These are phyloP conservation scores for Gossypium herbaceum DNA, from an alignment of 345 rosid species.

Conservation along the genomic window DNA sequence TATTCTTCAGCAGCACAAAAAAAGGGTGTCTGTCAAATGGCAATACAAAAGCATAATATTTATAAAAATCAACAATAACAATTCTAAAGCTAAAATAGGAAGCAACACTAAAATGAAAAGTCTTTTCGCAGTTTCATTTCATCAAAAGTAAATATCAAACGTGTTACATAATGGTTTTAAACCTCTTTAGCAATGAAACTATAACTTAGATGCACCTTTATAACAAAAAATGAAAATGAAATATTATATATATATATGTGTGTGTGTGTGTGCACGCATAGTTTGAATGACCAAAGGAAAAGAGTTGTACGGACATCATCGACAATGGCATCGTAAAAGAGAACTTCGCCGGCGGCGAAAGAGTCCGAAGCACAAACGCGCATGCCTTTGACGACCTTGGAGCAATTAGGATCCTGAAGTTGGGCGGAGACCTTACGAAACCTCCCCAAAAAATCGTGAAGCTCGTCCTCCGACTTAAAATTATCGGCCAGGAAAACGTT, in stretches of 20 bases:
- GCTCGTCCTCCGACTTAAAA: slow-evolving; percentile 18
- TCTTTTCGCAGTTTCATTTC: background rate
- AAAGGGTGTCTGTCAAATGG: background rate
- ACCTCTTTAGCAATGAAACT: background rate
- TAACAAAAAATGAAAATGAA: background rate
- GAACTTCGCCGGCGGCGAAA: slow-evolving; percentile 21
- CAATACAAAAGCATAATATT: background rate
- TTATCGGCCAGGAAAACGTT: slow-evolving; percentile 13
- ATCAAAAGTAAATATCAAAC: background rate
- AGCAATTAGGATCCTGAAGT: slow-evolving; percentile 45
- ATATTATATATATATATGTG: background rate
- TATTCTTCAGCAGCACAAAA: background rate
- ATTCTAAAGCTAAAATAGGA: background rate
- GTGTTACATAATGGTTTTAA: too few species aligned
- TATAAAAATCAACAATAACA: background rate
- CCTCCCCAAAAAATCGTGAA: slow-evolving; percentile 26
- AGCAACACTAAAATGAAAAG: background rate
- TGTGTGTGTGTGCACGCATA: background rate
- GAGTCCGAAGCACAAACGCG: slow-evolving; percentile 38
- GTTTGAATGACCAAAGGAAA: background rate
- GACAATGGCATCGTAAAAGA: slow-evolving; percentile 42
- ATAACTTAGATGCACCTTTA: background rate
- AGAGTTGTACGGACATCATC: slow-evolving; percentile 26
- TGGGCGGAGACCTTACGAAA: slow-evolving; percentile 38
- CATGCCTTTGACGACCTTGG: slow-evolving; percentile 16